Evolutionary conservation across 169 alveolate species (phyloP).

Genomic region (Plasmodium sp.): DNA sequence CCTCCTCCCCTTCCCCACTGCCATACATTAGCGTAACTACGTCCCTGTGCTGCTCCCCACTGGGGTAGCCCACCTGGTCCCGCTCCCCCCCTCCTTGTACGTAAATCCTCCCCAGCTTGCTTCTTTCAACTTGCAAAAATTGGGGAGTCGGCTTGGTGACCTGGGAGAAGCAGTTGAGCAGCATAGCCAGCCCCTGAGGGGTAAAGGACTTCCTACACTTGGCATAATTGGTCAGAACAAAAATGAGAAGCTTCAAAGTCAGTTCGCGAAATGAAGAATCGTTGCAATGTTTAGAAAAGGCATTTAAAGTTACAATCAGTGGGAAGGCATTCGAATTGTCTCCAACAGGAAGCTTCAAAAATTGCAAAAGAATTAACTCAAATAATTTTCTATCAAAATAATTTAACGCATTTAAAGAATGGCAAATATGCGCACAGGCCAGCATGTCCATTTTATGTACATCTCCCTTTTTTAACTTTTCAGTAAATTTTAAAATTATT

Average conservation of each 20-base stretch:
- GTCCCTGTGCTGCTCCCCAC: not conserved
- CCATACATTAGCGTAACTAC: not conserved
- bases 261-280: slow-evolving; percentile 15
- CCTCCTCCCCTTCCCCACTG: not conserved
- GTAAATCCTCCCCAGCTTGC: slow-evolving; percentile 6
- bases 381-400: slow-evolving; percentile 40
- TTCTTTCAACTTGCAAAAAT: slow-evolving; percentile 17
- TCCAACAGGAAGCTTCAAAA: not conserved
- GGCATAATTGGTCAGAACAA: slow-evolving; percentile 1
- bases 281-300: slow-evolving; percentile 60
- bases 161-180: slow-evolving; percentile 53
- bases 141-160: slow-evolving; percentile 54
- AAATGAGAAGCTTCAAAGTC: slow-evolving; percentile 8
- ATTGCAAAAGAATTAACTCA: not conserved
- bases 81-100: not conserved
- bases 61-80: not conserved
- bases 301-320: slow-evolving; percentile 24
- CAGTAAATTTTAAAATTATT: slow-evolving; percentile 51
- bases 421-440: slow-evolving; percentile 52
- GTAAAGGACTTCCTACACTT: slow-evolving; percentile 23
- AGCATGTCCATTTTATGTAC: slow-evolving; percentile 26
- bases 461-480: slow-evolving; percentile 48
- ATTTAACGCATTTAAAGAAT: slow-evolving; percentile 55
- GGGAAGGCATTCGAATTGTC: slow-evolving; percentile 28
- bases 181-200: slow-evolving; percentile 64